A percentile compares a stretch with the other conserved stretches of the same genome.
phyloP scores from a whole-genome alignment of 768 basidiomycete genomes.

The Galerina sulciceps region DNA sequence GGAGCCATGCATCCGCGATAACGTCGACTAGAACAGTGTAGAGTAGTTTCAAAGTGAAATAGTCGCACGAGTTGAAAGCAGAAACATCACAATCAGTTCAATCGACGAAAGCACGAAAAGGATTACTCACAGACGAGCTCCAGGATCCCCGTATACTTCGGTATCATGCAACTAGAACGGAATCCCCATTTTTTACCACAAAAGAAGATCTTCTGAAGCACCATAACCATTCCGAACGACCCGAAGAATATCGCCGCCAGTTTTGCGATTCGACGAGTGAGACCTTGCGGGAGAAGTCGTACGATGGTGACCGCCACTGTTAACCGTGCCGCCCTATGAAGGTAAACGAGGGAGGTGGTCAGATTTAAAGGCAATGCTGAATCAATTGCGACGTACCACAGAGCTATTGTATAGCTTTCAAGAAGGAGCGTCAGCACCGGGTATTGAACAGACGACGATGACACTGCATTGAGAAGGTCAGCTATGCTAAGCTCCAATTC shows the following conservation, averaged over 20 bases:
- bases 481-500: no score
- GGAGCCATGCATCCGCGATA: neutral
- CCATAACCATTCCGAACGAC: neutral
- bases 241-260: neutral
- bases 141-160: neutral
- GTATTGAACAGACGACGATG: neutral
- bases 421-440: neutral
- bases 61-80: no score
- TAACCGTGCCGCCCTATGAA: neutral
- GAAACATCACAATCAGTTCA: no score
- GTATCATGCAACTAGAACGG: neutral
- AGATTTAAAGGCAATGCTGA: no score
- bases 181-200: neutral
- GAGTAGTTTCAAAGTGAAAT: neutral
- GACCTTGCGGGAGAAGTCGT: neutral
- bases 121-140: constrained; percentile 10
- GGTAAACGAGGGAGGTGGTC: no score
- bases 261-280: neutral
- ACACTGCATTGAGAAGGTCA: neutral
- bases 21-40: neutral
- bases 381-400: neutral
- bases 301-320: constrained; percentile 1
- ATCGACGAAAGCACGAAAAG: no score
- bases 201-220: constrained; percentile 1
- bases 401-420: neutral